Conservation (phyloP, 2,329 filamentous ascomycete genomes). For the Lecanicillium sp. region DNA sequence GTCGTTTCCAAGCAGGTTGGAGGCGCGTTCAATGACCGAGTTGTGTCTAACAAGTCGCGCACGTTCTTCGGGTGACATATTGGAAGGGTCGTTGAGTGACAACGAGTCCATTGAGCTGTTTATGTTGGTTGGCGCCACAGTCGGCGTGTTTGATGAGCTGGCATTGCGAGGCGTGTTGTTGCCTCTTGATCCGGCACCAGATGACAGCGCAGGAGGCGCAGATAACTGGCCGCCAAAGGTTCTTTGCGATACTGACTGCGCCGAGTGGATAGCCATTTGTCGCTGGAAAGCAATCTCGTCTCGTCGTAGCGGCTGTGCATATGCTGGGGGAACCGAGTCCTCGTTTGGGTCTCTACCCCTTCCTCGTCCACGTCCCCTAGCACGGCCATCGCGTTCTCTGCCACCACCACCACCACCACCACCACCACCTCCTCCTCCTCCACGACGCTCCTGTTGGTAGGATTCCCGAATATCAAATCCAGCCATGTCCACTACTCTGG, state of each 20-base stretch:
- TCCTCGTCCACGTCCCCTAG: constrained; percentile 28
- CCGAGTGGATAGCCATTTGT: constrained; percentile 83
- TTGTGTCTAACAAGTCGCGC: constrained; percentile 72
- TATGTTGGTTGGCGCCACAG: constrained; percentile 15
- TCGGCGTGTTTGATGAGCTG: constrained; percentile 13
- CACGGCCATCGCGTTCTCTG: constrained; percentile 28
- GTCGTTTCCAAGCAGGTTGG: constrained; percentile 73
- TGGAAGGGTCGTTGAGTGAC: constrained; percentile 39
- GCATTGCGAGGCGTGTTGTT: constrained; percentile 11
- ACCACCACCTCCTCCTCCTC: constrained; percentile 34
- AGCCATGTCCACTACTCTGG: constrained; percentile 77
- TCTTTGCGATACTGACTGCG: constrained; percentile 69
- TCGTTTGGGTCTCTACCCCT: constrained; percentile 81
- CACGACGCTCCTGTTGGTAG: constrained; percentile 55
- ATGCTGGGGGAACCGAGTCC: constrained; percentile 67
- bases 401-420: constrained; percentile 31
- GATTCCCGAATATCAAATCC: constrained; percentile 71
- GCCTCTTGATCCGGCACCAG: constrained; percentile 14
- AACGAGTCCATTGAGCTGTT: constrained; percentile 40
- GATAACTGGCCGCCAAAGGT: constrained; percentile 82
- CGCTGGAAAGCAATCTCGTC: constrained; percentile 89
- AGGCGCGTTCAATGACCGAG: constrained; percentile 78
- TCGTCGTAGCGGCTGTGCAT: constrained; percentile 70
- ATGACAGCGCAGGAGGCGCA: constrained; percentile 18
- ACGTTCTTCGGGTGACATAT: constrained; percentile 67